A percentile compares a stretch with the other conserved stretches of the same genome.
These are phyloP conservation scores for Ascochyta pisi DNA, from an alignment of 2,329 filamentous ascomycete genomes.

Conservation along the genomic window DNA sequence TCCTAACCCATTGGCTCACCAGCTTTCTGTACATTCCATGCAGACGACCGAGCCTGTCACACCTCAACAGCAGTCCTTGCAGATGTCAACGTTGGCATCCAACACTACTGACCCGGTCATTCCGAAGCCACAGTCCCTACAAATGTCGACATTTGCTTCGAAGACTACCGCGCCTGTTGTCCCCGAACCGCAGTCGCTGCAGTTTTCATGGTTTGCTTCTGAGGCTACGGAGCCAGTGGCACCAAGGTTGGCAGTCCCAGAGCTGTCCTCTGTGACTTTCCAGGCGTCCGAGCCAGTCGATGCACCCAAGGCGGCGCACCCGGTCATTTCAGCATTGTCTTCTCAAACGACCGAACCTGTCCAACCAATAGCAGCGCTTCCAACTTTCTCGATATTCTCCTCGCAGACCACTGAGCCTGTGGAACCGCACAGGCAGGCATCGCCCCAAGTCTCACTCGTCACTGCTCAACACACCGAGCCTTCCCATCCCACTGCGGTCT, in stretches of 20 bases:
- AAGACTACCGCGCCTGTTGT: slow-evolving; percentile 35
- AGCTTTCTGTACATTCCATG: slow-evolving; percentile 23
- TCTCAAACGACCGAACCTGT: slow-evolving; percentile 31
- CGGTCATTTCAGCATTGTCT: slow-evolving; percentile 28
- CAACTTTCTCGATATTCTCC: slow-evolving; percentile 29
- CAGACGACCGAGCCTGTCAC: slow-evolving; percentile 29
- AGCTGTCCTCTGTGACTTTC: slow-evolving; percentile 22
- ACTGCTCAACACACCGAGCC: slow-evolving; percentile 41
- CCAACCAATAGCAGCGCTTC: slow-evolving; percentile 20
- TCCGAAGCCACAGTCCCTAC: slow-evolving; percentile 21
- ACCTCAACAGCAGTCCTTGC: slow-evolving; percentile 21
- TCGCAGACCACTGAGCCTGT: slow-evolving; percentile 37
- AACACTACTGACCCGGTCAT: slow-evolving; percentile 27
- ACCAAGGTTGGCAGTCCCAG: slow-evolving; percentile 6
- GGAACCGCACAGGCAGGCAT: slow-evolving; percentile 23
- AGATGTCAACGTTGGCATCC: slow-evolving; percentile 29
- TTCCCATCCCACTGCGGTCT: slow-evolving; percentile 16
- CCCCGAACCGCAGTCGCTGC: slow-evolving; percentile 14
- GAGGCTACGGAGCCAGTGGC: slow-evolving; percentile 34
- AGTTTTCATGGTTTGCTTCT: slow-evolving; percentile 29
- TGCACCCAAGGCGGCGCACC: slow-evolving; percentile 16
- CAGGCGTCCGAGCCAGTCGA: slow-evolving; percentile 36
- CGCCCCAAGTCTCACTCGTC: slow-evolving; percentile 33
- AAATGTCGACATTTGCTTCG: slow-evolving; percentile 32
- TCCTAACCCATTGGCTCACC: slow-evolving; percentile 9